Conservation (phyloP, 306 rosid species). For the Boehmeria nivea region DNA sequence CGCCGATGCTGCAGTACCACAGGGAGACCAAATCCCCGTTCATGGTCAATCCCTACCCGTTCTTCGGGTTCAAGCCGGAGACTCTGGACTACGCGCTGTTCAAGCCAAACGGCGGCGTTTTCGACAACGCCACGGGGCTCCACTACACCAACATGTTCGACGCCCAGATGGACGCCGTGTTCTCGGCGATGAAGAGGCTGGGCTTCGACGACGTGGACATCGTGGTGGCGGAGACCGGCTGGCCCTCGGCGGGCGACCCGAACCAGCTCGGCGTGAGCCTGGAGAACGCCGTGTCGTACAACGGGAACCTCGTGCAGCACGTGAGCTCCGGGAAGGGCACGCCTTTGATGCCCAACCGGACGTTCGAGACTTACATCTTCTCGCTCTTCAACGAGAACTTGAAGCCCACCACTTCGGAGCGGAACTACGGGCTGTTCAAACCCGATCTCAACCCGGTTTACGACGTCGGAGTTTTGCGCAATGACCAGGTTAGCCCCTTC, state of each 20-base stretch:
- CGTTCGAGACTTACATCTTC: conserved; percentile 61
- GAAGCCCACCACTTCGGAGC: conserved; percentile 60
- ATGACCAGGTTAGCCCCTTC: conserved; percentile 38
- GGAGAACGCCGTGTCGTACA: conserved; percentile 64
- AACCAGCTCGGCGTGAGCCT: conserved; percentile 46
- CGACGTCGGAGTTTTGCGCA: conserved; percentile 45
- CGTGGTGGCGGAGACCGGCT: conserved; percentile 76
- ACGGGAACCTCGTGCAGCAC: conserved; percentile 60
- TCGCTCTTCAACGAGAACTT: conserved; percentile 71
- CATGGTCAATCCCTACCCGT: conserved; percentile 80
- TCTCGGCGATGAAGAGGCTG: conserved; percentile 73
- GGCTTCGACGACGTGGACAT: conserved; percentile 72
- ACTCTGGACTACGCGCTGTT: conserved; percentile 55
- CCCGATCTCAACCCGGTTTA: conserved; percentile 66
- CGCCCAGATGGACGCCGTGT: conserved; percentile 81
- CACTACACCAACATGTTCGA: conserved; percentile 89
- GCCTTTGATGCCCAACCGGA: conserved; percentile 72
- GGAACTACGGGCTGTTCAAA: conserved; percentile 66
- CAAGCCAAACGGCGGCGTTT: conserved; percentile 62
- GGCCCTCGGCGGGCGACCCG: conserved; percentile 83
- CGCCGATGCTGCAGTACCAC: conserved; percentile 63
- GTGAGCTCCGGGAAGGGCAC: conserved; percentile 73
- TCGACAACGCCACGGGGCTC: conserved; percentile 43
- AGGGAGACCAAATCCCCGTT: conserved; percentile 58
- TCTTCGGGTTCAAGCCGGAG: conserved; percentile 43